Base-by-base conservation (phyloP, 2,329 filamentous ascomycete genomes). In the Trichoderma atroviride region DNA sequence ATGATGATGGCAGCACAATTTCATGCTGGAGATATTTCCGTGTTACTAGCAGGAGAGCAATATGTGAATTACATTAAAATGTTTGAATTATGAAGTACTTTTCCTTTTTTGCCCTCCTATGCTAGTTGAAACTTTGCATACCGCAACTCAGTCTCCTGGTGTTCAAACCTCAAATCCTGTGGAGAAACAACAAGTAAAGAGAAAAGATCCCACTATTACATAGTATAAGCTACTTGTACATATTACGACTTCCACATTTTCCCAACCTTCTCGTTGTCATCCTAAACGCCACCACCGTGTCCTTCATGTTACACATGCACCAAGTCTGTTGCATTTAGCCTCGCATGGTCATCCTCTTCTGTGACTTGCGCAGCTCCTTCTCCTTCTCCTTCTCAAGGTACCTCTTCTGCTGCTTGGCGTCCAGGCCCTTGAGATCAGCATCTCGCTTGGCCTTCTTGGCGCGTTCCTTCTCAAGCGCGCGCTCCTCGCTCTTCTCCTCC, bases 391-490 rank as follows among this genome's bases (percentile, higher is more conserved):
- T 91, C 74, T 94, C 92, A 68, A 95, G 85, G 78, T 89, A 95
- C 83, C 93, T 94, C 84, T 92, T 92, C 85, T 95, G 92, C 71
- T 92, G 91, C 80, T 94, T 93, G 68, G 92, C 92, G 75, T 91
- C 91, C 76, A 95, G 86, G 14, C 86, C 86, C 76, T 90, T 91
- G 72, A 96, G 86, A 78, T 94, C 89, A 74, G 90, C 89, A 76
- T 97, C 95, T 66, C 94, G 88, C 87, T 98, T 96, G 76, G 92
- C 89, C 83, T 97, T 97, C 82, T 91, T 94, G 79, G 91, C 83
- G 81, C 88, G 88, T 78, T 93, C 91, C 72, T 91, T 86, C 82
- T 93, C 90, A 24, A 85, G 75, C 58, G 89, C 87, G 29, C 92
- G 86, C 84, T 94, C 91, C 82, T 94, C 92, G 77, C 89, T 91